Conservation (phyloP, 2,329 filamentous ascomycete species). For the Venturia aucupariae region DNA sequence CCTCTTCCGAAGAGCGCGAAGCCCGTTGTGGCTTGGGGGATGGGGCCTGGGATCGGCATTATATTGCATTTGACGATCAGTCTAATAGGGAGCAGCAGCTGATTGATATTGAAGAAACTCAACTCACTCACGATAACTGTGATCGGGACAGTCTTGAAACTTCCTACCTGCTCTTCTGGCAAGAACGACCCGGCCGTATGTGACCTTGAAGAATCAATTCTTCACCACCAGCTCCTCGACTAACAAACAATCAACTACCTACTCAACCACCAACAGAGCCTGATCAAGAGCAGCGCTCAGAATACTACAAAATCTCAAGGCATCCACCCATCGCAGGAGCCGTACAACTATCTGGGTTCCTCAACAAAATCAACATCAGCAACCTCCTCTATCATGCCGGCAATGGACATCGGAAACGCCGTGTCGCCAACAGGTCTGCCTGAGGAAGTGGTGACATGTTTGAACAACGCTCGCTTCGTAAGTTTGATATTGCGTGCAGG, state of each 20-base stretch:
- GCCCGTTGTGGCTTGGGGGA: conserved; percentile 1
- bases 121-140: too few relatives aligned
- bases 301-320: background rate
- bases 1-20: background rate
- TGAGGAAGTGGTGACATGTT: conserved; percentile 75
- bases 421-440: conserved; percentile 27
- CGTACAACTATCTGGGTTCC: too few relatives aligned
- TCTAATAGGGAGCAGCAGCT: background rate
- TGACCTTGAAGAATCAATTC: background rate
- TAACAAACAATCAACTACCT: background rate
- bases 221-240: background rate
- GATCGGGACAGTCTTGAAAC: too few relatives aligned
- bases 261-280: background rate
- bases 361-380: too few relatives aligned
- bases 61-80: background rate
- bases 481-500: conserved; percentile 18
- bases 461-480: conserved; percentile 93
- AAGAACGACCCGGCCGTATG: too few relatives aligned
- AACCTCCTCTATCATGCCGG: background rate
- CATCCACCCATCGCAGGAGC: too few relatives aligned
- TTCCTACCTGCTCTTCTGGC: too few relatives aligned
- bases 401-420: conserved; percentile 5
- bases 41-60: background rate
- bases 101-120: background rate
- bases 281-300: background rate